phyloP scores from a whole-genome alignment of 345 rosid genomes.

The Salix caprea region DNA sequence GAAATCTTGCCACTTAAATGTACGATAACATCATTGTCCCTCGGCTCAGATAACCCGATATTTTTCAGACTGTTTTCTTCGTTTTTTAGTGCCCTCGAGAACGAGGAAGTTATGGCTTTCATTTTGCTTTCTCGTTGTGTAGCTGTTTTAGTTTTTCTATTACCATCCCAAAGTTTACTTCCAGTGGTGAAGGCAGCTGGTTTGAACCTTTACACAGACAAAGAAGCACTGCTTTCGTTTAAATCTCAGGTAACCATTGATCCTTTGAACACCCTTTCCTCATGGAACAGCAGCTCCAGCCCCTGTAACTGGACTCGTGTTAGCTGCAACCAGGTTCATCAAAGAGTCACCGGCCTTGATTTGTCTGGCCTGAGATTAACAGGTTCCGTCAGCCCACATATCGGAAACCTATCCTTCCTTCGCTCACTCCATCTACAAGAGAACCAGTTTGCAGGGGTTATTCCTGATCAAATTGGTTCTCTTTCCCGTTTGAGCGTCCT shows the following conservation, averaged over 20 bases:
- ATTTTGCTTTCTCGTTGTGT: neutral
- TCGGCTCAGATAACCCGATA: too few species aligned
- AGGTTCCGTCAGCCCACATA: conserved; percentile 5
- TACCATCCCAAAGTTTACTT: neutral
- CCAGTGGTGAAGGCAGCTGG: neutral
- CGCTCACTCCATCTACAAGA: conserved; percentile 1
- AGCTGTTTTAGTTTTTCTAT: neutral
- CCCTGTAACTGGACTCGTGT: conserved; percentile 9
- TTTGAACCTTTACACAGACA: neutral
- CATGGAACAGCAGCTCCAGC: neutral
- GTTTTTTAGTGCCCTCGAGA: neutral
- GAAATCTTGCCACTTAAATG: too few species aligned
- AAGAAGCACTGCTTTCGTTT: neutral
- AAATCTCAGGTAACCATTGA: neutral
- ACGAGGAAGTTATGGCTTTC: neutral
- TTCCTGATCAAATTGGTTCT: neutral
- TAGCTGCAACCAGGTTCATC: neutral
- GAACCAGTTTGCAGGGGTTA: neutral
- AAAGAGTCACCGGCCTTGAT: neutral
- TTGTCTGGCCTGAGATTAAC: neutral
- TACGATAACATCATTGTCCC: too few species aligned
- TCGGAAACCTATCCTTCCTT: conserved; percentile 7
- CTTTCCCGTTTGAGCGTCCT: neutral
- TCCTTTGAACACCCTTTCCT: neutral
- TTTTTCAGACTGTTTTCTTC: neutral